Conservation (phyloP, 2,329 filamentous ascomycete species). For the Rutstroemia sp. region DNA sequence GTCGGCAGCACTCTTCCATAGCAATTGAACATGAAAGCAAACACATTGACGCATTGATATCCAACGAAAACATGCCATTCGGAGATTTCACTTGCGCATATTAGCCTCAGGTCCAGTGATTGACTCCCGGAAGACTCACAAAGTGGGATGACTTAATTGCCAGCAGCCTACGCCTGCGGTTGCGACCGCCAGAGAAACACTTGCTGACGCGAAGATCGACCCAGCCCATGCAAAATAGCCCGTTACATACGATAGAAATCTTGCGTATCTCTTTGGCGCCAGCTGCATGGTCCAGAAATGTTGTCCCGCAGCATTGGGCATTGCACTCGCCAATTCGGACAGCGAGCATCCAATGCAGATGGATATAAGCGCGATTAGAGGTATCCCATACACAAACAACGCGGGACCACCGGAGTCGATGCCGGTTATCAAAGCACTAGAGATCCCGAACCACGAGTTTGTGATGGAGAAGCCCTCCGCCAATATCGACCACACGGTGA, state of each 20-base stretch:
- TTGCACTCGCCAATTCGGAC: conserved; percentile 7
- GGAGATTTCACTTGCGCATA: not conserved
- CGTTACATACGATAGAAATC: conserved; percentile 3
- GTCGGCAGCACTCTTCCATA: conserved; percentile 1
- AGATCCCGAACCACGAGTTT: conserved; percentile 9
- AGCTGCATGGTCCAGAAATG: conserved; percentile 9
- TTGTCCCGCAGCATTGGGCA: conserved; percentile 9
- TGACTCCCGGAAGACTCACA: not conserved
- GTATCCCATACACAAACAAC: conserved; percentile 7
- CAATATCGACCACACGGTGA: conserved; percentile 6
- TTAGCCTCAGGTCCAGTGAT: not conserved
- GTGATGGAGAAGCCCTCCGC: conserved; percentile 7
- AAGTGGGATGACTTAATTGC: conserved; percentile 2
- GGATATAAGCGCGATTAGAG: not conserved
- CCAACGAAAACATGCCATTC: conserved; percentile 7
- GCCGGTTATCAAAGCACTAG: conserved; percentile 6
- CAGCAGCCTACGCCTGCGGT: conserved; percentile 5
- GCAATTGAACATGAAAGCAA: conserved; percentile 8
- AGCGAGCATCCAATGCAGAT: conserved; percentile 4
- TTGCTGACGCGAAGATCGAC: conserved; percentile 5
- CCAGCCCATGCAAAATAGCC: conserved; percentile 9
- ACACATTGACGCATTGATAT: conserved; percentile 4
- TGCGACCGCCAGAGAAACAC: conserved; percentile 3
- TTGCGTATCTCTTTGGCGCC: conserved; percentile 6
- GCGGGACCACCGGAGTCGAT: conserved; percentile 6